Conservation (phyloP, 768 basidiomycete species). For the Suillus bovinus region DNA sequence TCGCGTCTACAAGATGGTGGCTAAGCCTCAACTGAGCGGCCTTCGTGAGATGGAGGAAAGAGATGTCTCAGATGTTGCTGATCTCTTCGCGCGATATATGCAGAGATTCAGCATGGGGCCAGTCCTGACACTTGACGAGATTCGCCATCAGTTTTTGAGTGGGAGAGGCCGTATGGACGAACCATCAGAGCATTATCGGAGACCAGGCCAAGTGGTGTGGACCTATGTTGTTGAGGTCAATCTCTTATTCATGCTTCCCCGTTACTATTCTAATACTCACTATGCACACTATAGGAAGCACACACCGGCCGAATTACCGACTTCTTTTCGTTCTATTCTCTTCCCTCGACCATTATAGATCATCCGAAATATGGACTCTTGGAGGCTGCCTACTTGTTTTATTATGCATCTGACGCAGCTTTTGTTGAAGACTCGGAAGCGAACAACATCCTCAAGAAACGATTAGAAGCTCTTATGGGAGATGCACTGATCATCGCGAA, state of each 20-base stretch:
- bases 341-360: constrained; percentile 91
- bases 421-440: constrained; percentile 62
- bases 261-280: constrained; percentile 5
- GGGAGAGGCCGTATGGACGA: constrained; percentile 64
- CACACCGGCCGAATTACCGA: constrained; percentile 85
- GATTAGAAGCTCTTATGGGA: constrained; percentile 69
- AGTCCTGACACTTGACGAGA: constrained; percentile 72
- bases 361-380: constrained; percentile 69
- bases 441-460: constrained; percentile 61
- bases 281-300: constrained; percentile 59
- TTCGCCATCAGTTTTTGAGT: constrained; percentile 85
- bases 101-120: constrained; percentile 83
- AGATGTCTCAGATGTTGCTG: constrained; percentile 71
- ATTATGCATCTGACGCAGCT: constrained; percentile 85
- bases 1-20: constrained; percentile 66
- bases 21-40: constrained; percentile 52
- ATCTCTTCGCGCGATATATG: constrained; percentile 78
- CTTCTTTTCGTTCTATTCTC: constrained; percentile 94
- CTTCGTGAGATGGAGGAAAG: constrained; percentile 86
- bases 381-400: constrained; percentile 94
- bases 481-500: constrained; percentile 85
- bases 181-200: constrained; percentile 36
- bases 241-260: neutral
- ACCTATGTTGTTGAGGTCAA: constrained; percentile 91
- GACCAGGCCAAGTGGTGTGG: constrained; percentile 90